Evolutionary conservation across 2,329 filamentous ascomycete species (phyloP).

Genomic region (Trichoderma pleuroti): DNA sequence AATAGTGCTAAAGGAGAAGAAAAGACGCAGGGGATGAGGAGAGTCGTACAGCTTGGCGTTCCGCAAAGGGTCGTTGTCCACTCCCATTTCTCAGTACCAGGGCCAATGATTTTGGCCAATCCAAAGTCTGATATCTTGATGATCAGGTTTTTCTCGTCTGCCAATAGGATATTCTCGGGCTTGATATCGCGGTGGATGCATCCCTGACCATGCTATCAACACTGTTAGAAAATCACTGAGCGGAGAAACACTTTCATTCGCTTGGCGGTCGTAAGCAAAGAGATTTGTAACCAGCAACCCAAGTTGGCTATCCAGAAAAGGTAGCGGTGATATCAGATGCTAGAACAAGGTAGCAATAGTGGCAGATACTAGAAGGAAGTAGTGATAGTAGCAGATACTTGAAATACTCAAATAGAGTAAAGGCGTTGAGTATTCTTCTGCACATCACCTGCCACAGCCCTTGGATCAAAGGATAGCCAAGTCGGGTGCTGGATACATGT

Average conservation of each 20-base stretch:
- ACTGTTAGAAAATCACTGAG: not conserved
- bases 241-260: not conserved
- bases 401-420: not conserved
- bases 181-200: slow-evolving; percentile 77
- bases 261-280: not conserved
- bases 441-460: not conserved
- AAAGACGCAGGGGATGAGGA: not conserved
- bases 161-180: not conserved
- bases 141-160: not conserved
- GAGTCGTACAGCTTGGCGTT: slow-evolving; percentile 46
- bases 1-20: not conserved
- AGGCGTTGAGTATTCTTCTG: not conserved
- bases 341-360: not conserved
- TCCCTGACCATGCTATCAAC: slow-evolving; percentile 39
- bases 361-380: not conserved
- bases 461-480: not conserved
- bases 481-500: not conserved
- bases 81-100: slow-evolving; percentile 60
- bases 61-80: slow-evolving; percentile 83
- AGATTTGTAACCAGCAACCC: not conserved
- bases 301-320: not conserved
- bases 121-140: slow-evolving; percentile 87
- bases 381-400: not conserved
- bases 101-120: slow-evolving; percentile 78
- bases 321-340: not conserved